Evolutionary conservation across 2,329 filamentous ascomycete genomes (phyloP).

Genomic region (Fusarium burgessii): DNA sequence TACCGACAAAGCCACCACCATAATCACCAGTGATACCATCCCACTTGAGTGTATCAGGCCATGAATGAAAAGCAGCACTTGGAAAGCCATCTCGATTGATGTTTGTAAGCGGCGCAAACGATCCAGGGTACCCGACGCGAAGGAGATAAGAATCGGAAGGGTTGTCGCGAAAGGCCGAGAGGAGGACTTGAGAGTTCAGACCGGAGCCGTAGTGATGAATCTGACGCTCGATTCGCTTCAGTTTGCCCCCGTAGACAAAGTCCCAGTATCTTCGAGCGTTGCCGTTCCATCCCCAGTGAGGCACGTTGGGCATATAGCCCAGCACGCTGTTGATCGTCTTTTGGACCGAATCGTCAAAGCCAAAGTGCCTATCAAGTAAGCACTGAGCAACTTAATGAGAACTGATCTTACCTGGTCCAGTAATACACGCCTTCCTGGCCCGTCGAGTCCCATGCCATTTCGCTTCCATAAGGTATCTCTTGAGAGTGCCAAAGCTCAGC

Average conservation of each 20-base stretch:
- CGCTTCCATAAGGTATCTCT: slow-evolving; percentile 67
- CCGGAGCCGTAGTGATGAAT: slow-evolving; percentile 71
- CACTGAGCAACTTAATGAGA: accelerated
- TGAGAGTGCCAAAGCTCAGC: slow-evolving; percentile 63
- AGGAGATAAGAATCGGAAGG: slow-evolving; percentile 63
- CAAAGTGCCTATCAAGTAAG: slow-evolving; percentile 59
- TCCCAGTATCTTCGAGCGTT: slow-evolving; percentile 73
- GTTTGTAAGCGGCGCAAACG: slow-evolving; percentile 64
- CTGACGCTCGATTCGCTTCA: slow-evolving; percentile 56
- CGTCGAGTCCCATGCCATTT: slow-evolving; percentile 73
- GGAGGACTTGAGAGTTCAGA: slow-evolving; percentile 67
- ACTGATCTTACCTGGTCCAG: slow-evolving; percentile 59
- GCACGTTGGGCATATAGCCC: slow-evolving; percentile 67
- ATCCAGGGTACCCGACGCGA: slow-evolving; percentile 66
- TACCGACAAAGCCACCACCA: slow-evolving; percentile 65
- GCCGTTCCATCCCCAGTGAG: slow-evolving; percentile 73
- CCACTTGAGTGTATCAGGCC: slow-evolving; percentile 66
- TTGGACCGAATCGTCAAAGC: slow-evolving; percentile 55
- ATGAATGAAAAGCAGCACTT: slow-evolving; percentile 68
- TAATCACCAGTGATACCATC: slow-evolving; percentile 70
- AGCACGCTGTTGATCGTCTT: slow-evolving; percentile 67
- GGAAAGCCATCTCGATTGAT: slow-evolving; percentile 67
- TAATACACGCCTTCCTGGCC: slow-evolving; percentile 72
- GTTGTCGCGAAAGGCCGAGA: slow-evolving; percentile 62
- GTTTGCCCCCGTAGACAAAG: slow-evolving; percentile 61